A percentile compares a stretch with the other conserved stretches of the same genome.
phyloP scores from a whole-genome alignment of 140 eudicot genomes.

The Flaveria floridana region DNA sequence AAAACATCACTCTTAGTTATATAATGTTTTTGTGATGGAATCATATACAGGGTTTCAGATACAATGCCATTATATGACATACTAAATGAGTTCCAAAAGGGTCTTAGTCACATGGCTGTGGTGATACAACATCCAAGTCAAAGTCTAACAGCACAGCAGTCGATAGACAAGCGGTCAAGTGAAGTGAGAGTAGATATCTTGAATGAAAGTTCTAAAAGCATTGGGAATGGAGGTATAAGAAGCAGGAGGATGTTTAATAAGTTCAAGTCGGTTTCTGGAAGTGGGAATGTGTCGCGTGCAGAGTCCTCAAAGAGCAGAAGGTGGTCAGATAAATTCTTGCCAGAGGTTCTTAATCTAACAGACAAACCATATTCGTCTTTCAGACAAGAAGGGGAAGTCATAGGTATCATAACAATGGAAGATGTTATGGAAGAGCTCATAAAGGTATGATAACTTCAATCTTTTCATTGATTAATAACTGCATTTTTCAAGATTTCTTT shows the following conservation, averaged over 20 bases:
- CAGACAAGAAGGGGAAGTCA: constrained; percentile 75
- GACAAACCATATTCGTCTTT: constrained; percentile 61
- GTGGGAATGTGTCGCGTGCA: constrained; percentile 50
- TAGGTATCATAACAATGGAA: constrained; percentile 91
- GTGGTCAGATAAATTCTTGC: constrained; percentile 66
- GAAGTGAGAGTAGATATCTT: constrained; percentile 56
- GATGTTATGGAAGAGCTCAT: constrained; percentile 92
- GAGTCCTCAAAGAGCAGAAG: constrained; percentile 62
- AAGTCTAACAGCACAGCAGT: constrained; percentile 34
- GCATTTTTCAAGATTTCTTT: neutral
- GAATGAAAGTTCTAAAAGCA: constrained; percentile 38
- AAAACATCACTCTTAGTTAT: too few relatives aligned
- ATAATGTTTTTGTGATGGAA: constrained; percentile 19
- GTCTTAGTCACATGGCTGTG: constrained; percentile 91
- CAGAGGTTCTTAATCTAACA: constrained; percentile 59
- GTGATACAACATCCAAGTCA: constrained; percentile 49
- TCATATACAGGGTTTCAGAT: constrained; percentile 63
- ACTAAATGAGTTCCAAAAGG: constrained; percentile 91
- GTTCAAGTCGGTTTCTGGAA: constrained; percentile 49
- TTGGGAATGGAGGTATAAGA: constrained; percentile 39
- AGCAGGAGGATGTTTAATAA: constrained; percentile 51
- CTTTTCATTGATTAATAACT: neutral
- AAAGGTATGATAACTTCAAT: constrained; percentile 29
- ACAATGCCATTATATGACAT: constrained; percentile 86
- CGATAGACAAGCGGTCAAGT: constrained; percentile 28